phyloP scores from a whole-genome alignment of 1,284 basidiomycete genomes.

The Ustilago trichophora region DNA sequence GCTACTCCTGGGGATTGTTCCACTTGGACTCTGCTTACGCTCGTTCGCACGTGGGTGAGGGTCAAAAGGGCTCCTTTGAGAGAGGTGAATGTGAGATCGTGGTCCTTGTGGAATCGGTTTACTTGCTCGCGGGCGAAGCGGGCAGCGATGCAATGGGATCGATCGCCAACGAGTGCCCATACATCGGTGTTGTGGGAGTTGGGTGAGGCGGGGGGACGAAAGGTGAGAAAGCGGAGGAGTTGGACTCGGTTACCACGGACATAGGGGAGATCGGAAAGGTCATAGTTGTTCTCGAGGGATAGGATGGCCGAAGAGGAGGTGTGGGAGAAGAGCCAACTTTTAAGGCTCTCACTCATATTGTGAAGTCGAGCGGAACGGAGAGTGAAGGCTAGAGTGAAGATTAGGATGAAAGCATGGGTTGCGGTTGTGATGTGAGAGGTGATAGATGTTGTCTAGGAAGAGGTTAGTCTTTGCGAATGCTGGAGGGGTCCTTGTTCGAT shows the following conservation, averaged over 20 bases:
- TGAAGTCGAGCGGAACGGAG: not conserved
- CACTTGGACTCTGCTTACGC: slow-evolving; percentile 7
- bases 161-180: slow-evolving; percentile 36
- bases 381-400: too few species aligned
- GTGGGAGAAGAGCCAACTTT: slow-evolving; percentile 28
- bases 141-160: slow-evolving; percentile 35
- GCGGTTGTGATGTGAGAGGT: too few species aligned
- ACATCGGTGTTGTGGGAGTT: not conserved
- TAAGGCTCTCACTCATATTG: slow-evolving; percentile 35
- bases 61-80: slow-evolving; percentile 34
- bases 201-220: slow-evolving; percentile 1
- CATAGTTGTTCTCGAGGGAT: slow-evolving; percentile 4
- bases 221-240: slow-evolving; percentile 37
- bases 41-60: slow-evolving; percentile 13
- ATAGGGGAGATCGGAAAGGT: slow-evolving; percentile 30
- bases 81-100: slow-evolving; percentile 21
- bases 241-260: slow-evolving; percentile 32
- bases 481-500: too few species aligned
- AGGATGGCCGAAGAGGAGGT: slow-evolving; percentile 3
- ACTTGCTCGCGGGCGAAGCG: slow-evolving; percentile 13
- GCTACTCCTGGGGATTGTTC: not conserved
- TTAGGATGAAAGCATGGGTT: too few species aligned
- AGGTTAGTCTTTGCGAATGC: too few species aligned
- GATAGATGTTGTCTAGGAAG: too few species aligned
- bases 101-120: slow-evolving; percentile 2